Evolutionary conservation across 805 yeast species (phyloP).

Genomic region (Ogataea nitratoaversa): DNA sequence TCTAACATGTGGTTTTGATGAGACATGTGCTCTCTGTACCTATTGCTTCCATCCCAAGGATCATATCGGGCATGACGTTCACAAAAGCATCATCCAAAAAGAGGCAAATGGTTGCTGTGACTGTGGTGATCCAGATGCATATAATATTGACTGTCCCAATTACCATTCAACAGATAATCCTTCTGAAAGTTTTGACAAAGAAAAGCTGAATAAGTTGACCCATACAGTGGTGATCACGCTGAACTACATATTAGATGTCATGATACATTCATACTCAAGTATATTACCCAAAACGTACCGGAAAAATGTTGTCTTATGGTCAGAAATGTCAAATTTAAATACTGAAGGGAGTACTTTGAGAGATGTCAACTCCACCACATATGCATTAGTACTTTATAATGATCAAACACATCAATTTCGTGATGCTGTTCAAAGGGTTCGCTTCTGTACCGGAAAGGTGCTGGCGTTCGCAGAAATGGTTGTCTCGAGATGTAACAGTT

Average conservation of each 20-base stretch:
- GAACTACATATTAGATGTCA: conserved; percentile 61
- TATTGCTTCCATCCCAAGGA: conserved; percentile 65
- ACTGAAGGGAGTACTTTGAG: conserved; percentile 41
- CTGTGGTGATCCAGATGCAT: conserved; percentile 87
- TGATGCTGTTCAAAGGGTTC: conserved; percentile 67
- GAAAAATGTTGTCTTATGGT: conserved; percentile 22
- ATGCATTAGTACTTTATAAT: conserved; percentile 62
- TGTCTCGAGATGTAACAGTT: conserved; percentile 52
- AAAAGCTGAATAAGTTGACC: conserved; percentile 30
- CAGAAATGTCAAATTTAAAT: conserved; percentile 22
- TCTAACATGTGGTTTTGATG: conserved; percentile 71
- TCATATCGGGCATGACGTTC: conserved; percentile 71
- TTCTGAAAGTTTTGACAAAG: conserved; percentile 36
- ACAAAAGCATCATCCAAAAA: conserved; percentile 57
- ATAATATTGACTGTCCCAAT: conserved; percentile 56
- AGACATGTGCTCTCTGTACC: conserved; percentile 78
- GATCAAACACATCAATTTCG: conserved; percentile 73
- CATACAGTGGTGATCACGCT: conserved; percentile 43
- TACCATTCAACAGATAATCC: conserved; percentile 10
- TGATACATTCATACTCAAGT: conserved; percentile 45
- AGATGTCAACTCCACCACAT: conserved; percentile 44
- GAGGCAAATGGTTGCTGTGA: conserved; percentile 80
- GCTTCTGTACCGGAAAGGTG: conserved; percentile 59
- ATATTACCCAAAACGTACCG: conserved; percentile 22
- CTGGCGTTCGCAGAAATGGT: conserved; percentile 69